phyloP scores from a whole-genome alignment of 2,329 filamentous ascomycete species.

The Massarina eburnea region DNA sequence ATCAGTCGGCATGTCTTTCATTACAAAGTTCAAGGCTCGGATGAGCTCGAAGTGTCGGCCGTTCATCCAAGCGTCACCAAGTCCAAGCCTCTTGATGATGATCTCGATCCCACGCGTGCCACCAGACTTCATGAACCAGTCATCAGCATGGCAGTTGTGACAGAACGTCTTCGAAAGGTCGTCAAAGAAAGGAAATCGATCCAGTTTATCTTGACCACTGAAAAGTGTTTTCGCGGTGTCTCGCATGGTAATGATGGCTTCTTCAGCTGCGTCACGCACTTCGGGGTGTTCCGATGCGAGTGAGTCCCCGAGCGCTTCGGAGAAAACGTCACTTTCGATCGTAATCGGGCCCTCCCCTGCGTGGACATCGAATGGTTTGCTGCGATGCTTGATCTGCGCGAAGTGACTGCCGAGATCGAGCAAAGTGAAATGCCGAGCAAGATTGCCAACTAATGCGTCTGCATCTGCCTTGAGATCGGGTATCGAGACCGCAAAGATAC shows the following conservation, averaged over 20 bases:
- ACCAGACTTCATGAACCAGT: constrained; percentile 98
- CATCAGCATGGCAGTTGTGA: constrained; percentile 94
- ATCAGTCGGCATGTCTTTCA: constrained; percentile 97
- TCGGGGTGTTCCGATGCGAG: constrained; percentile 80
- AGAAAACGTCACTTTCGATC: constrained; percentile 83
- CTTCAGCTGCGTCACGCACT: constrained; percentile 80
- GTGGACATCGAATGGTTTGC: constrained; percentile 78
- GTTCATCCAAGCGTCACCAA: constrained; percentile 81
- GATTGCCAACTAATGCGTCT: constrained; percentile 71
- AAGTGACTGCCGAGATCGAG: constrained; percentile 87
- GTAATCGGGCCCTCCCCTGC: constrained; percentile 84
- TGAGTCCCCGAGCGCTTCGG: constrained; percentile 87
- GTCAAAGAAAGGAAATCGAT: constrained; percentile 79
- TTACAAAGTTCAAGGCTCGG: constrained; percentile 89
- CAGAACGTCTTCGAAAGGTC: constrained; percentile 83
- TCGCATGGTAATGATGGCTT: constrained; percentile 75
- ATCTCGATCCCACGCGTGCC: constrained; percentile 89
- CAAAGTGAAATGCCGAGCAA: constrained; percentile 88
- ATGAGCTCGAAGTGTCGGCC: constrained; percentile 85
- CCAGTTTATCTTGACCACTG: constrained; percentile 69
- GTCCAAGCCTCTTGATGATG: constrained; percentile 78
- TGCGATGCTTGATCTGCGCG: constrained; percentile 73
- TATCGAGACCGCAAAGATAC: constrained; percentile 82
- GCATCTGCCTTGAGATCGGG: constrained; percentile 79
- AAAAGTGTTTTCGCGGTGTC: constrained; percentile 77